Evolutionary conservation across 208 protist genomes (phyloP), one percentile per base, ranked within the genome.

Genomic region (Trypanosoma avium): DNA sequence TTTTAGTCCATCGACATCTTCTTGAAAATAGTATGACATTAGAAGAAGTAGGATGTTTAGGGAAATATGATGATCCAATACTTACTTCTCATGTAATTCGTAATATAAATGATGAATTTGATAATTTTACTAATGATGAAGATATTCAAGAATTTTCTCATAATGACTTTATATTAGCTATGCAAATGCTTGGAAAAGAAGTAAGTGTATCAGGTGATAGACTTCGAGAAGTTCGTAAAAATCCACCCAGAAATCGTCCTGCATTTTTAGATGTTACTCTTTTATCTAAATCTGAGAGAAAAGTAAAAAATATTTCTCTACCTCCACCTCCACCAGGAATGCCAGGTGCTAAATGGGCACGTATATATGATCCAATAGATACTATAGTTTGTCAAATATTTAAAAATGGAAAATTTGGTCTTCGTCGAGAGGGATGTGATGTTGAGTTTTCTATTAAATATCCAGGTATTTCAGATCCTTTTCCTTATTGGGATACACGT

Each of bases 61-160:
- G 82, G 21, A 22, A 19, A 27, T 27, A 46, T n/a, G 65, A 58
- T 1, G 88, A 94, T 50, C 77, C 79, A 0, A 43, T 75, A 8
- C 61, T 90, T 40, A 79, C 70, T 1, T 80, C 75, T 15, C 82
- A 89, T 69, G 86, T 88, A 12, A 70, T 90, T 26, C 77, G 73
- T 12, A 61, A 75, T 40, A 73, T 79, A 13, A 79, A 88, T 60
- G 26, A 77, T 15, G 70, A 86, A 38, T 53, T 53, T 24, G 79
- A 82, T 42, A 81, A 87, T 62, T 74, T 66, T n/a, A 53, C 69
- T 10, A 72, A 72, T 43, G 88, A 90, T 53, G 80, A 86, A 52
- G 76, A 72, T 48, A 49, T 87, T 42, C 79, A 89, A 32, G 84
- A 88, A 53, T 94, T 92, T 74, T 86, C 84, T 32, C 88, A 94